These are phyloP conservation scores for Coemansia furcata DNA, from an alignment of 192 early-diverging fungal genomes.

Conservation along the genomic window DNA sequence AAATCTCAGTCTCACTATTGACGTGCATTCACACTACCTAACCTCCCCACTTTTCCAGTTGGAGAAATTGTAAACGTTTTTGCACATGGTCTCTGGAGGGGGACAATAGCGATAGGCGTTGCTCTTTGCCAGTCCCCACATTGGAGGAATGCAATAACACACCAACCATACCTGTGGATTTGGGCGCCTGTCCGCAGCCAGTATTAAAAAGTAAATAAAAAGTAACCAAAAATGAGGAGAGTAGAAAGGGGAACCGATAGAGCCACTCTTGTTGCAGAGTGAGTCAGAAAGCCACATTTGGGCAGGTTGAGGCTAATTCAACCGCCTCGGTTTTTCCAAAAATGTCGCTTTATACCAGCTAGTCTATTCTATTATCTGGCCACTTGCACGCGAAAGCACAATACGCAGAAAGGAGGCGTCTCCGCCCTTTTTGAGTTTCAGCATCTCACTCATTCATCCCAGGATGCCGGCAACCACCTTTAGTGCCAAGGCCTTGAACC, in stretches of 20 bases:
- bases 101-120: not conserved
- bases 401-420: not conserved
- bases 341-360: not conserved
- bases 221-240: not conserved
- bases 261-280: not conserved
- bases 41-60: not conserved
- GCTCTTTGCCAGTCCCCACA: not conserved
- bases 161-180: not conserved
- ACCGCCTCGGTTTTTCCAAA: not conserved
- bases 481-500: not conserved
- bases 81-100: not conserved
- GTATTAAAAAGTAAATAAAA: not conserved
- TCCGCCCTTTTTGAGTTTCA: not conserved
- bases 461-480: slow-evolving; percentile 1
- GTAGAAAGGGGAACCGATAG: not conserved
- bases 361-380: not conserved
- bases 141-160: not conserved
- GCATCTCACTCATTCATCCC: not conserved
- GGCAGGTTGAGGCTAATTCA: not conserved
- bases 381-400: not conserved
- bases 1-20: not conserved
- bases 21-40: not conserved
- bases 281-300: not conserved
- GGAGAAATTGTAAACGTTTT: not conserved
- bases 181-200: not conserved